phyloP scores from a whole-genome alignment of 2,329 filamentous ascomycete genomes.

The Apiospora saccharicola region DNA sequence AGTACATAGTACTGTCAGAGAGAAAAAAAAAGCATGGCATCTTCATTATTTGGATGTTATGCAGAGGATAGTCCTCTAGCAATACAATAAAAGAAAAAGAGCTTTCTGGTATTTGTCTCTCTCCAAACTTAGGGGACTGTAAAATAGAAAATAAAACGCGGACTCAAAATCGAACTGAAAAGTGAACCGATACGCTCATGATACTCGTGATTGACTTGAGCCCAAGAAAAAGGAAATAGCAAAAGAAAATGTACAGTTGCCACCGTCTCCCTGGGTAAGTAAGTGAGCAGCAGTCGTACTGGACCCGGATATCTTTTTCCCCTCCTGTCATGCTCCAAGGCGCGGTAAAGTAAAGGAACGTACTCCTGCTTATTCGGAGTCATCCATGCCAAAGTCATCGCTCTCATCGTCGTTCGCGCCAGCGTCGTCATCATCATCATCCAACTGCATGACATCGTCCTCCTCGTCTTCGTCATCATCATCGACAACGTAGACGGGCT shows the following conservation, averaged over 20 bases:
- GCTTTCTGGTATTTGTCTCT: background rate
- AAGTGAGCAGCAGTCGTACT: background rate
- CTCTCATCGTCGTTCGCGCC: conserved; percentile 49
- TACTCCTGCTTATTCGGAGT: conserved; percentile 15
- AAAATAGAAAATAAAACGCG: background rate
- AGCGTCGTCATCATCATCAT: conserved; percentile 44
- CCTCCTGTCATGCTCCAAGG: background rate
- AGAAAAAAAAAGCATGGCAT: background rate
- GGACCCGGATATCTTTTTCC: background rate
- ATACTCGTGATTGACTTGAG: conserved; percentile 19
- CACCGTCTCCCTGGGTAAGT: background rate
- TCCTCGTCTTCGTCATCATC: conserved; percentile 48
- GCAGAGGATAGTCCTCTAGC: background rate
- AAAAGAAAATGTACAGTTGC: conserved; percentile 7
- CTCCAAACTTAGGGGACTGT: background rate
- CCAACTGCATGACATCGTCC: conserved; percentile 33
- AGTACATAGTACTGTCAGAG: no score
- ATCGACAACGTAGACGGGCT: conserved; percentile 46
- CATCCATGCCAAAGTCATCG: conserved; percentile 57
- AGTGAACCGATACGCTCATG: conserved; percentile 5
- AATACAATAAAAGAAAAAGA: background rate
- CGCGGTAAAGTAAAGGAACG: background rate
- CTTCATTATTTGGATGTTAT: background rate
- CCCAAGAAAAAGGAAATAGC: background rate
- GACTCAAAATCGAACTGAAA: background rate